Evolutionary conservation across 2,329 filamentous ascomycete species (phyloP), one percentile per base, ranked within the genome.

Genomic region (Zasmidium angulare): DNA sequence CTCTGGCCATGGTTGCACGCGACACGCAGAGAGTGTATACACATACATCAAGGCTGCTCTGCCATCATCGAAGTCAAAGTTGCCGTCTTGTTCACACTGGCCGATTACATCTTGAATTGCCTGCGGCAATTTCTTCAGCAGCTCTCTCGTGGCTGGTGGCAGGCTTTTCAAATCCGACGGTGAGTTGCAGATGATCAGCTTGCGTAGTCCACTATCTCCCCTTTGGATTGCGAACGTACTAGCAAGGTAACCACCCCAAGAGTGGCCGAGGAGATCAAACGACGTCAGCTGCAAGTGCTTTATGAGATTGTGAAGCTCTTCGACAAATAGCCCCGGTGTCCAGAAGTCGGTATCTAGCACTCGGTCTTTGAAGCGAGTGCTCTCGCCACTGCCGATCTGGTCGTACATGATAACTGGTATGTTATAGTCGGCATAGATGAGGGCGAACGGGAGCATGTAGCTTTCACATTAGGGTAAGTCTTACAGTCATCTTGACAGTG

Each of bases 361-460:
- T 52, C 76, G 78, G 22, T 79, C 75, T 0, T 64, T 74, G 2
- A 82, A 71, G 56, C 77, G 80, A 0, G 80, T 82, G 1, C 76
- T 80, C 17, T 61, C 63, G 7, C 78, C 79, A 59, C 74, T 76
- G 19, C 80, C 80, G 49, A 82, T 71, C 61, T 82, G 79, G 65
- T 82, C 80, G 66, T 82, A 82, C 65, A 81, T 76, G 29, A 82
- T 67, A 1, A 82, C 66, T 0, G 80, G 77, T 4, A 74, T 72
- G 26, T 64, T 60, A 59, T 71, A 49, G 68, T 29, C 48, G 9
- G 10, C 48, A 46, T 29, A 17, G 29, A 54, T 46, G 31, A 54
- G 26, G 11, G 48, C 48, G 23, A 26, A 29, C 2, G 6, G 48
- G 22, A 50, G 22, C 48, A 50, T 50, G 9, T 26, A 29, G 3